Conservation (phyloP, 2,329 filamentous ascomycete species). For the Calonectria pauciramosa region DNA sequence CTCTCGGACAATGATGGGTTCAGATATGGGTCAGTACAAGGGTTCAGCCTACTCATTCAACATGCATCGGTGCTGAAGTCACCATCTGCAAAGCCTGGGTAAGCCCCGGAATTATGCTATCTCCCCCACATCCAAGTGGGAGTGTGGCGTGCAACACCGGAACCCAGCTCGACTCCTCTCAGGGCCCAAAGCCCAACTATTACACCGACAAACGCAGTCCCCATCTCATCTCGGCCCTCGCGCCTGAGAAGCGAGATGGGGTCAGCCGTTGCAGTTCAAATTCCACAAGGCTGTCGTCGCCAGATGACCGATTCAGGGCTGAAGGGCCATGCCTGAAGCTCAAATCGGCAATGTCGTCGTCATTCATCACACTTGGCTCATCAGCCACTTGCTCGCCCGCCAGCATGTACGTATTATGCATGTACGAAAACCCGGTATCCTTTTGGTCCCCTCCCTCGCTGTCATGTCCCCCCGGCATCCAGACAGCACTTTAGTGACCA, state of each 20-base stretch:
- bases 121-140: constrained; percentile 13
- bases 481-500: constrained; percentile 9
- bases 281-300: constrained; percentile 12
- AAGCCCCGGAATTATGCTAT: constrained; percentile 13
- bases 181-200: neutral
- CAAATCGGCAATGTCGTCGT: constrained; percentile 15
- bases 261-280: constrained; percentile 6
- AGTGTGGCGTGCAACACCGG: constrained; percentile 3
- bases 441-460: neutral
- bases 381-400: constrained; percentile 7
- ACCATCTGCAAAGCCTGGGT: constrained; percentile 7
- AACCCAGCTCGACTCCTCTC: neutral
- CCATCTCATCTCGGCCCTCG: constrained; percentile 20
- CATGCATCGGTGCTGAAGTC: constrained; percentile 6
- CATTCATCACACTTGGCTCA: constrained; percentile 7
- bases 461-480: constrained; percentile 14
- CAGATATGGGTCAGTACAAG: constrained; percentile 6
- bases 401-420: constrained; percentile 5
- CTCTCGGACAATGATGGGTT: constrained; percentile 14
- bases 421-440: neutral
- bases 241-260: constrained; percentile 12
- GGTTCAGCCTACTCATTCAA: constrained; percentile 10
- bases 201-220: constrained; percentile 19
- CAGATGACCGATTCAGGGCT: neutral
- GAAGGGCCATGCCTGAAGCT: neutral